Conservation (phyloP, 2,329 filamentous ascomycete species). For the Fusarium papillatum region DNA sequence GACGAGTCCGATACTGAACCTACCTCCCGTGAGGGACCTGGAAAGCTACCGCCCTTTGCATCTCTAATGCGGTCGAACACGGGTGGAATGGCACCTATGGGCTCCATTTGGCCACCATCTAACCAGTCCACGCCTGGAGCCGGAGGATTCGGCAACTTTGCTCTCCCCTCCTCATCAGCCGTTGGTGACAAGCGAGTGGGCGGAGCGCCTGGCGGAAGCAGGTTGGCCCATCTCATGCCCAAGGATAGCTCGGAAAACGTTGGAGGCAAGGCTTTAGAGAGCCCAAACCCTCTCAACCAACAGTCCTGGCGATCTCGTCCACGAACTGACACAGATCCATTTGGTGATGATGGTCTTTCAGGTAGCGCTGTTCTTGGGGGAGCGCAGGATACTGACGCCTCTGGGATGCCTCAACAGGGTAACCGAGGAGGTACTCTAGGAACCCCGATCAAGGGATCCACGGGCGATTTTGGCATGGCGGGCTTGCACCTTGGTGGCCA, state of each 20-base stretch:
- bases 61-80: slow-evolving; percentile 69
- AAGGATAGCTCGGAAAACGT: slow-evolving; percentile 82
- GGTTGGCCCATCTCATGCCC: slow-evolving; percentile 86
- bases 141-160: slow-evolving; percentile 92
- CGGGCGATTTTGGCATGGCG: slow-evolving; percentile 74
- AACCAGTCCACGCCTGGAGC: slow-evolving; percentile 74
- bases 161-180: slow-evolving; percentile 69
- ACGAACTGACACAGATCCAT: slow-evolving; percentile 82
- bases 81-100: slow-evolving; percentile 60
- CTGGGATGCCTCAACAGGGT: slow-evolving; percentile 41
- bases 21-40: slow-evolving; percentile 47
- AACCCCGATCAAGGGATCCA: slow-evolving; percentile 67
- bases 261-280: slow-evolving; percentile 64
- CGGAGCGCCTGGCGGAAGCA: slow-evolving; percentile 80
- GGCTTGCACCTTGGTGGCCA: slow-evolving; percentile 70
- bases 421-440: slow-evolving; percentile 60
- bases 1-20: slow-evolving; percentile 61
- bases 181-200: slow-evolving; percentile 82
- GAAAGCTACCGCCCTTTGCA: slow-evolving; percentile 55
- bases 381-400: slow-evolving; percentile 75
- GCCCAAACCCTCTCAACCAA: slow-evolving; percentile 53
- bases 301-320: slow-evolving; percentile 71
- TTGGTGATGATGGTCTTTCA: slow-evolving; percentile 74
- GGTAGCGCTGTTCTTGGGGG: slow-evolving; percentile 83
- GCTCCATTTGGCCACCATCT: slow-evolving; percentile 58